Evolutionary conservation across 2,329 filamentous ascomycete genomes (phyloP).

Genomic region (Dothiorella sarmentorum): DNA sequence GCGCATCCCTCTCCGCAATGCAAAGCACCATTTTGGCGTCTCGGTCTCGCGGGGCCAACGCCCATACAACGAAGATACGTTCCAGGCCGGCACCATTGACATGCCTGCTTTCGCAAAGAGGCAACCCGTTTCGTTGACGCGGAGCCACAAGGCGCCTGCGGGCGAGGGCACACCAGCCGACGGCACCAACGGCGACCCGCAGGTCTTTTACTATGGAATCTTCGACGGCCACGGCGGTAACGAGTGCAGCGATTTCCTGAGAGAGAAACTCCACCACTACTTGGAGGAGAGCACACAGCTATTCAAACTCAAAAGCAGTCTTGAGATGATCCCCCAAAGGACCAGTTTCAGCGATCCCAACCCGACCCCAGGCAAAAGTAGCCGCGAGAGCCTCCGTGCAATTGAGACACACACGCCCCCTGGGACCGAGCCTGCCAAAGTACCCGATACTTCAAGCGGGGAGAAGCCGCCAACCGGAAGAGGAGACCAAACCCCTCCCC

Average conservation of each 20-base stretch:
- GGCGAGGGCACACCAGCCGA: slow-evolving; percentile 59
- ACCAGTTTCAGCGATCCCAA: background rate
- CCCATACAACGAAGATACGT: slow-evolving; percentile 88
- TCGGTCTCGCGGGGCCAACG: slow-evolving; percentile 75
- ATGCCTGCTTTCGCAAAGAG: slow-evolving; percentile 89
- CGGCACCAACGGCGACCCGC: slow-evolving; percentile 80
- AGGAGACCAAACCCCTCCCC: slow-evolving; percentile 18
- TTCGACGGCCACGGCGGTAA: slow-evolving; percentile 94
- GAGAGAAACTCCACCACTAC: slow-evolving; percentile 81
- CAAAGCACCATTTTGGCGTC: slow-evolving; percentile 93
- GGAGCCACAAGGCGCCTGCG: slow-evolving; percentile 28
- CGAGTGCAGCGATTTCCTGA: slow-evolving; percentile 83
- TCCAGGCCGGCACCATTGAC: slow-evolving; percentile 90
- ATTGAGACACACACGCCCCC: slow-evolving; percentile 48
- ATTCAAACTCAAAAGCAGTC: slow-evolving; percentile 75
- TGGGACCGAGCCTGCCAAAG: slow-evolving; percentile 39
- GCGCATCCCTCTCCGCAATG: slow-evolving; percentile 85
- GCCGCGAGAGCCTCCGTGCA: slow-evolving; percentile 39
- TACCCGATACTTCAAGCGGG: slow-evolving; percentile 28
- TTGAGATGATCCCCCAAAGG: slow-evolving; percentile 38
- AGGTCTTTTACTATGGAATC: slow-evolving; percentile 95
- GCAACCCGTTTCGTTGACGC: slow-evolving; percentile 62
- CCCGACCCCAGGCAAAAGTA: background rate
- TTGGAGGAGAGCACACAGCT: slow-evolving; percentile 75
- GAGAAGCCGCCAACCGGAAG: slow-evolving; percentile 24